Conservation (phyloP, 2,329 filamentous ascomycete genomes). For the Bipolaris gigantea region DNA sequence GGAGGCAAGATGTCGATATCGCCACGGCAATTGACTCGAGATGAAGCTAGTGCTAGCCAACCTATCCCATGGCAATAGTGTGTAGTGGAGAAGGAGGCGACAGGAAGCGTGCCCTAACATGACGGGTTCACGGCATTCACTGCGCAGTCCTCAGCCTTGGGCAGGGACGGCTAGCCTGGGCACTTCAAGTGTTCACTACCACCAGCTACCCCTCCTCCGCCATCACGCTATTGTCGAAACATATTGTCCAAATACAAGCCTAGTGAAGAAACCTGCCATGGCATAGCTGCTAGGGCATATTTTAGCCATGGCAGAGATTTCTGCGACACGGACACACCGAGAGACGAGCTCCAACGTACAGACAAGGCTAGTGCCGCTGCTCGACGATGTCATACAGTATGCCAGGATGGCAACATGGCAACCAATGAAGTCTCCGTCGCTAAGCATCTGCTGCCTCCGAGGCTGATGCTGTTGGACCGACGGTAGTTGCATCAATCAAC, state of each 20-base stretch:
- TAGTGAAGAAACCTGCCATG: not conserved
- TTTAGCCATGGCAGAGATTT: conserved; percentile 3
- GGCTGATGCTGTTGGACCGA: conserved; percentile 7
- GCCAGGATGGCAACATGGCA: conserved; percentile 4
- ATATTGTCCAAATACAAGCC: not conserved
- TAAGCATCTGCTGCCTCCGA: conserved; percentile 15
- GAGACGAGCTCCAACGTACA: not conserved
- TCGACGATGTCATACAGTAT: conserved; percentile 4
- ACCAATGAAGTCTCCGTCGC: conserved; percentile 5
- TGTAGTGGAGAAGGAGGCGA: not conserved
- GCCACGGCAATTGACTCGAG: not conserved
- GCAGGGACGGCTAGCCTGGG: conserved; percentile 2
- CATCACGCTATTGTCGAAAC: not conserved
- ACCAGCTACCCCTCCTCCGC: not conserved
- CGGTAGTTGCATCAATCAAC: conserved; percentile 5
- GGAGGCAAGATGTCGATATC: conserved; percentile 2
- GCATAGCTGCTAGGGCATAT: conserved; percentile 5
- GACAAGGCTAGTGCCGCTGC: conserved; percentile 1
- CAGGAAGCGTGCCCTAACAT: conserved; percentile 10
- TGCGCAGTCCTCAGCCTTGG: conserved; percentile 10
- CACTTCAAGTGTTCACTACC: conserved; percentile 4
- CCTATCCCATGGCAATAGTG: not conserved
- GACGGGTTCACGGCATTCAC: not conserved
- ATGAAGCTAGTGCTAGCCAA: not conserved
- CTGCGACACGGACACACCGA: conserved; percentile 10